Percentiles rank a stretch among this genome's conserved stretches.
Evolutionary conservation across 495 filamentous ascomycete species (phyloP).

Genomic region (Penicillium bialowiezense): DNA sequence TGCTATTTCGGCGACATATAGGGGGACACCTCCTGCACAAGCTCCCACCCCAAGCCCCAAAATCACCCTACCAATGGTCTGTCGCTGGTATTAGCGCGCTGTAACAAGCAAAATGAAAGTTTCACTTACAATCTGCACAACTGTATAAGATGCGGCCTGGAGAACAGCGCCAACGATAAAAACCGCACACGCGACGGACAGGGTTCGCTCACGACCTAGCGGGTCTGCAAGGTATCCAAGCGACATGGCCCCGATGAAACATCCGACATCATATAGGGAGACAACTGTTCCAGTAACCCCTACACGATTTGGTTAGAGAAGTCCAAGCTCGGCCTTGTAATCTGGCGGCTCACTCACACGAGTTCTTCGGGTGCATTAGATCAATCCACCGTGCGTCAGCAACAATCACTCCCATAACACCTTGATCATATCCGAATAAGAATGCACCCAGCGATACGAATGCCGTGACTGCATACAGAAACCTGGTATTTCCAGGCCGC

Average conservation of each 20-base stretch:
- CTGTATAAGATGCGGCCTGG: constrained; percentile 55
- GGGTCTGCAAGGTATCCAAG: constrained; percentile 70
- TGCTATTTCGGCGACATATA: constrained; percentile 61
- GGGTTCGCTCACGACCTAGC: constrained; percentile 67
- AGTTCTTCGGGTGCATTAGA: constrained; percentile 20
- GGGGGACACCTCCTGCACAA: constrained; percentile 63
- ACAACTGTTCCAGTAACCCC: constrained; percentile 26
- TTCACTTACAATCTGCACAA: constrained; percentile 48
- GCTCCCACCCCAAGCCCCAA: constrained; percentile 69
- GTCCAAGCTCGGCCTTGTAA: background rate
- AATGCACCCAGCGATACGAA: constrained; percentile 64
- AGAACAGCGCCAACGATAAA: constrained; percentile 72
- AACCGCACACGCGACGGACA: constrained; percentile 62
- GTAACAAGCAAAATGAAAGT: background rate
- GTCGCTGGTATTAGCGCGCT: background rate
- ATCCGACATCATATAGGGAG: constrained; percentile 57
- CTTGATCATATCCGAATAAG: constrained; percentile 63
- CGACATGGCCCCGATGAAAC: constrained; percentile 58
- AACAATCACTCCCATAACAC: constrained; percentile 72
- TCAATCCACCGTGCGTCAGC: constrained; percentile 22
- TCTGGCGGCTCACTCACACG: constrained; percentile 5
- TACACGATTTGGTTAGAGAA: background rate
- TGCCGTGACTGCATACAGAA: constrained; percentile 18
- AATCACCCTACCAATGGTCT: constrained; percentile 47
- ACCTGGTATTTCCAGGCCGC: constrained; percentile 5